Conservation (phyloP, 2,329 filamentous ascomycete species). For the Nigrograna mackinnonii region DNA sequence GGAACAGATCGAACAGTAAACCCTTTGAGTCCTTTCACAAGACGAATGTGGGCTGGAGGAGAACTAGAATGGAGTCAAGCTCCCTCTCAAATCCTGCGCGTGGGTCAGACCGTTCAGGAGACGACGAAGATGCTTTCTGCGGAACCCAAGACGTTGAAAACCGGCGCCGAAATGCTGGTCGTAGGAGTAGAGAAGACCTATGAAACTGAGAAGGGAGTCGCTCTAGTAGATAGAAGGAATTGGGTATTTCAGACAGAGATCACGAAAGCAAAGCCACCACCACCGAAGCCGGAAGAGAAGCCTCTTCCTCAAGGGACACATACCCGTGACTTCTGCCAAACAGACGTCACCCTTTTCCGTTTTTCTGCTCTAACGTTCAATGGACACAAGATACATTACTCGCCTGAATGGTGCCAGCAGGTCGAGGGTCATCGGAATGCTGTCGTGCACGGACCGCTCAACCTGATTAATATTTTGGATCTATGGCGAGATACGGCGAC, state of each 20-base stretch:
- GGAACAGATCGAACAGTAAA: slow-evolving; percentile 82
- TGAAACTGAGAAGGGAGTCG: slow-evolving; percentile 32
- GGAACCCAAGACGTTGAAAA: slow-evolving; percentile 54
- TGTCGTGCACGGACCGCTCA: slow-evolving; percentile 86
- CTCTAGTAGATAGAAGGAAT: slow-evolving; percentile 39
- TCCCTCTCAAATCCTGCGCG: slow-evolving; percentile 18
- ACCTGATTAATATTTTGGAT: slow-evolving; percentile 56
- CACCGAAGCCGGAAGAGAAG: slow-evolving; percentile 19
- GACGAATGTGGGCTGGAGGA: slow-evolving; percentile 92
- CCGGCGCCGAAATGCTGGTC: slow-evolving; percentile 59
- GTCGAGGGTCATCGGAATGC: slow-evolving; percentile 75
- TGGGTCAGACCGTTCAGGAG: slow-evolving; percentile 43
- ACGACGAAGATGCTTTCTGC: slow-evolving; percentile 50
- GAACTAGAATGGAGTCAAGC: slow-evolving; percentile 60
- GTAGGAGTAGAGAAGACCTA: slow-evolving; percentile 62
- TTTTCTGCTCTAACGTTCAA: slow-evolving; percentile 94
- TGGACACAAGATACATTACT: slow-evolving; percentile 87
- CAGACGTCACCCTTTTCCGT: slow-evolving; percentile 76
- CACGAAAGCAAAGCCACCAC: slow-evolving; percentile 33
- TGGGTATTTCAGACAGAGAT: slow-evolving; percentile 50
- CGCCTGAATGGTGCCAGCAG: slow-evolving; percentile 69
- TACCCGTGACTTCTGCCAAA: slow-evolving; percentile 65
- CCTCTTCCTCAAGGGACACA: slow-evolving; percentile 36
- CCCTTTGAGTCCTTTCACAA: slow-evolving; percentile 71
- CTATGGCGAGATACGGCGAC: slow-evolving; percentile 33